Evolutionary conservation across 2,329 filamentous ascomycete genomes (phyloP), one percentile per base, ranked within the genome.

Genomic region (Colletotrichum sp.): DNA sequence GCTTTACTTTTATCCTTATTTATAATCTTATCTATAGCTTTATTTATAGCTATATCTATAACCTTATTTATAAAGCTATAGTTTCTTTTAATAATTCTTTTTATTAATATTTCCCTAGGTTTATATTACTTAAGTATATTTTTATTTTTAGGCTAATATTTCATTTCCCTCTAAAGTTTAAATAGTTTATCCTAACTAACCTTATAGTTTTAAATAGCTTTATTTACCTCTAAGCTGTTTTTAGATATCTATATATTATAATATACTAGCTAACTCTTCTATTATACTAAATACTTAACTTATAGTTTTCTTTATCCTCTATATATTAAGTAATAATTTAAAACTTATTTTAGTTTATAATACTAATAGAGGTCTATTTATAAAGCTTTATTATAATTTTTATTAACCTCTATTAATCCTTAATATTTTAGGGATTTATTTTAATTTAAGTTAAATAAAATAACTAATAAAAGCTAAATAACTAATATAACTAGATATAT

Each of bases 401-500:
- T 25, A 16, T 59, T 16, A 15, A 59, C 6, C 1, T 16, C 5
- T 59, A n/a, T 12, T 29, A 15, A 6, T 59, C 0, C 0, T 25
- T 27, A 59, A 30, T 36, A 36, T 1, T 16, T 36, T 15, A 36
- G 2, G 2, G 15, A 36, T 36, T 2, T 36, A 36, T 36, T 0
- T 4, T 36, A 15, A 36, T 36, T 36, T 15, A 36, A 0, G 1
- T 36, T 36, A 4, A 36, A 7, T 16, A 1, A 3, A 5, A 12
- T 25, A n/a, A 1, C 1, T 59, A 27, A 0, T 25, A 25, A 25
- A n/a, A 55, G 3, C 22, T n/a, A 25, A 25, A 0, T 25, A 11
- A 55, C 1, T n/a, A n/a, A 55, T n/a, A 55, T 55, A 55, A 55
- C 9, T 55, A n/a, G n/a, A n/a, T n/a, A n/a, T n/a, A n/a, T n/a